Percentiles rank a stretch among this genome's conserved stretches.
Conservation (phyloP, 2,329 filamentous ascomycete species). For the Dendryphion nanum region DNA sequence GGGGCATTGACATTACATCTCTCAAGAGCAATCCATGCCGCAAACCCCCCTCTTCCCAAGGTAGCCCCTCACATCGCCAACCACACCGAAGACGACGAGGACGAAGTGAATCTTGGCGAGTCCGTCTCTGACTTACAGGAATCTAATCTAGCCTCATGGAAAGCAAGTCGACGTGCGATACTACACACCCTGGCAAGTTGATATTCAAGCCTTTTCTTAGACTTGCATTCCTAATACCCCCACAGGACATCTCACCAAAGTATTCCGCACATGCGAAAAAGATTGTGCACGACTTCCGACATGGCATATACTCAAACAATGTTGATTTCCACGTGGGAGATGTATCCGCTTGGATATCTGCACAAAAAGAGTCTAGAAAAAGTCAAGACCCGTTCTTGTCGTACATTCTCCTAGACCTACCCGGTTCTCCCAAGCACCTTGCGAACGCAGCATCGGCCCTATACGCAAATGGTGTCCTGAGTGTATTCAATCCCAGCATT, state of each 20-base stretch:
- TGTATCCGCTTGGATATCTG: slow-evolving; percentile 61
- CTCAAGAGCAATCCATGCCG: slow-evolving; percentile 72
- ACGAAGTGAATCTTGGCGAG: slow-evolving; percentile 31
- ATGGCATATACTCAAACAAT: slow-evolving; percentile 67
- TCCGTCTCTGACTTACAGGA: slow-evolving; percentile 30
- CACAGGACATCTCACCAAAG: slow-evolving; percentile 62
- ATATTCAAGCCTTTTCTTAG: too few relatives aligned
- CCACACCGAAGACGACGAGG: slow-evolving; percentile 20
- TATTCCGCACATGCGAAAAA: slow-evolving; percentile 65
- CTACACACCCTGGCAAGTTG: slow-evolving; percentile 73
- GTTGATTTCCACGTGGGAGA: slow-evolving; percentile 73
- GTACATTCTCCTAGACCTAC: slow-evolving; percentile 72
- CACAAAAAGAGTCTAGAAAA: slow-evolving; percentile 39
- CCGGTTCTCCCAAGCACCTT: slow-evolving; percentile 57
- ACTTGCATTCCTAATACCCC: too few relatives aligned
- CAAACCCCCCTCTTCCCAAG: slow-evolving; percentile 57
- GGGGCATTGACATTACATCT: slow-evolving; percentile 75
- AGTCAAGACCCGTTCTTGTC: slow-evolving; percentile 61
- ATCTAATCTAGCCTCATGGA: slow-evolving; percentile 37
- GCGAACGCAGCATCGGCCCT: slow-evolving; percentile 57
- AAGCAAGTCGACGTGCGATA: slow-evolving; percentile 59
- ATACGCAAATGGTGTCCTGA: slow-evolving; percentile 61
- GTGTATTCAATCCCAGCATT: slow-evolving; percentile 74
- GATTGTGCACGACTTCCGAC: slow-evolving; percentile 65
- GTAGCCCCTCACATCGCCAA: slow-evolving; percentile 9